These are phyloP conservation scores for Henckelia pumila DNA, from an alignment of 257 asterid genomes.

Conservation along the genomic window DNA sequence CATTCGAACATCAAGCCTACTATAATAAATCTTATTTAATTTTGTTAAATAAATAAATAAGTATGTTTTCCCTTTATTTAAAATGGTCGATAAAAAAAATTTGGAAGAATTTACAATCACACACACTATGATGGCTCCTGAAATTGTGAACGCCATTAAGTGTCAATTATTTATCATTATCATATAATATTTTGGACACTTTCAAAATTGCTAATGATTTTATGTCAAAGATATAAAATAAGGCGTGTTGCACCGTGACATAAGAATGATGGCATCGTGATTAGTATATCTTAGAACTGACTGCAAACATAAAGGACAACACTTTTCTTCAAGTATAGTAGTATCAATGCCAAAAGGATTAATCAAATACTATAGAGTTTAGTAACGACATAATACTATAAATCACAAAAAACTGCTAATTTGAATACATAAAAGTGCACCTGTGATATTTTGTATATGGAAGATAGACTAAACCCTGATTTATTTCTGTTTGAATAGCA, in stretches of 20 bases:
- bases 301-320: neutral
- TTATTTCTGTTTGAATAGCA: neutral
- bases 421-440: neutral
- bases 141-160: conserved; percentile 2
- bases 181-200: neutral
- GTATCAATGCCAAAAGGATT: neutral
- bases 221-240: neutral
- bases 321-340: neutral
- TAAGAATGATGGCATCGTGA: conserved; percentile 22
- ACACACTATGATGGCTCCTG: too few relatives aligned
- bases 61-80: too few relatives aligned
- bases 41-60: too few relatives aligned
- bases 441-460: neutral
- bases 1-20: too few relatives aligned
- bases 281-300: neutral
- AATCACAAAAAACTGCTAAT: neutral
- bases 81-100: too few relatives aligned
- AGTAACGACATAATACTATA: neutral
- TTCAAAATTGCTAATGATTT: neutral
- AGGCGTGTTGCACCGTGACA: conserved; percentile 14
- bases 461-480: neutral
- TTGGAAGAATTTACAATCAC: too few relatives aligned
- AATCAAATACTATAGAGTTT: neutral
- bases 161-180: neutral
- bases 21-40: too few relatives aligned